Conservation (phyloP, 2,329 filamentous ascomycete genomes). For the Dactylellina cionopaga region DNA sequence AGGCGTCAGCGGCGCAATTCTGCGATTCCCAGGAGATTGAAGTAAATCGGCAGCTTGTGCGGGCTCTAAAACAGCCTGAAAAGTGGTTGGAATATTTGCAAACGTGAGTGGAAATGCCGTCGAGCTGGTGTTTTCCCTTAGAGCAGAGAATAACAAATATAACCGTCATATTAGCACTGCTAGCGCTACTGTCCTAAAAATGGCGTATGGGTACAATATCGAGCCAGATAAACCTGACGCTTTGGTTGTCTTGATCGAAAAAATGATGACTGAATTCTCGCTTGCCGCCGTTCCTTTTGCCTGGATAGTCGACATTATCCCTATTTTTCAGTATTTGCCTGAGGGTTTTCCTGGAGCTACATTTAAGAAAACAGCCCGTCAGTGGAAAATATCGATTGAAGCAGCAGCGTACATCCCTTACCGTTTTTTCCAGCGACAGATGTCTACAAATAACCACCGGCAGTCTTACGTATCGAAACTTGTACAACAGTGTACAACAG, state of each 20-base stretch:
- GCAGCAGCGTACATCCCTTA: conserved; percentile 33
- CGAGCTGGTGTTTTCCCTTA: background rate
- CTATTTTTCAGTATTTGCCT: conserved; percentile 31
- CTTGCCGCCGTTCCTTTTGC: conserved; percentile 37
- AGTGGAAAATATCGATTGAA: conserved; percentile 38
- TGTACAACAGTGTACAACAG: conserved; percentile 13
- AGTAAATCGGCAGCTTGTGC: conserved; percentile 51
- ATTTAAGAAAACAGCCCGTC: conserved; percentile 41
- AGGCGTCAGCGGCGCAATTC: conserved; percentile 54
- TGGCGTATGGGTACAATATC: conserved; percentile 45
- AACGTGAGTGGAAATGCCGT: conserved; percentile 43
- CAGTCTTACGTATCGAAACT: conserved; percentile 47
- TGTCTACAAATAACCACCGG: background rate
- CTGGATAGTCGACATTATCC: conserved; percentile 43
- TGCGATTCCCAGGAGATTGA: conserved; percentile 52
- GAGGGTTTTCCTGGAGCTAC: conserved; percentile 41
- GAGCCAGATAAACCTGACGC: conserved; percentile 33
- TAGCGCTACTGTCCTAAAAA: conserved; percentile 38
- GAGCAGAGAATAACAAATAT: background rate
- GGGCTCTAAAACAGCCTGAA: conserved; percentile 47
- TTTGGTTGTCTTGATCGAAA: conserved; percentile 34
- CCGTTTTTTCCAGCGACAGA: conserved; percentile 34
- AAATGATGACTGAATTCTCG: conserved; percentile 50
- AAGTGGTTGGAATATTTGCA: conserved; percentile 54
- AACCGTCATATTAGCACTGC: conserved; percentile 17